Evolutionary conservation across 257 asterid genomes (phyloP), one percentile per base, ranked within the genome.

Genomic region (Ligustrum vulgare): DNA sequence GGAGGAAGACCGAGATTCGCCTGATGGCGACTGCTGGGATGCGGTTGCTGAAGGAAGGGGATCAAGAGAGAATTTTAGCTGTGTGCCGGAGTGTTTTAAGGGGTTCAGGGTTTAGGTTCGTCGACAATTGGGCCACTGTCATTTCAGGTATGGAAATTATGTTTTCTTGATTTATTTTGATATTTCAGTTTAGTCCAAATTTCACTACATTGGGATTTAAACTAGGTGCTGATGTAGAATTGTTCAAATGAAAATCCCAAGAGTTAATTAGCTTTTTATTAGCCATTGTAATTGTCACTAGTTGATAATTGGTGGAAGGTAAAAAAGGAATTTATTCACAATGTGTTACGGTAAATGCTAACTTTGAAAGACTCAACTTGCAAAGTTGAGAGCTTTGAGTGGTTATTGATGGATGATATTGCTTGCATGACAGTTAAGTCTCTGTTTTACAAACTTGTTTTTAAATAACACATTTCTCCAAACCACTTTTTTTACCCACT

Each of bases 1-100:
- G 97, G 97, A 83, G 78, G 15, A 85, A 82, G 72, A 83, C 94
- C n/a, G 94, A 93, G 80, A 81, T 91, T 69, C 89, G 93, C 76
- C 82, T 95, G 76, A 87, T 93, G 99, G 98, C 99, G 1, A 94
- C 99, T 11, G 99, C 98, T 0, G 99, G 99, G 67, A 84, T 93
- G 97, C 87, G 99, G 86, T 78, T 93, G 90, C 77, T 93, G 89
- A 79, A 80, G 67, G 80, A 73, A 60, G 85, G 65, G 54, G 97
- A 84, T 66, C 98, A 90, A 49, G 93, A 82, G 69, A 85, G 78
- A 86, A 90, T 95, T 75, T 88, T 95, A 89, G 81, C 89, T 37
- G 93, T 72, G 11, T 95, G 98, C 73, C 72, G 97, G 81, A 78
- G 75, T 80, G 86, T 83, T 47, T 67, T 95, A 84, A 86, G 85